Conservation (phyloP, 176 grass and related monocot species). For the Eremochloa ophiuroides region DNA sequence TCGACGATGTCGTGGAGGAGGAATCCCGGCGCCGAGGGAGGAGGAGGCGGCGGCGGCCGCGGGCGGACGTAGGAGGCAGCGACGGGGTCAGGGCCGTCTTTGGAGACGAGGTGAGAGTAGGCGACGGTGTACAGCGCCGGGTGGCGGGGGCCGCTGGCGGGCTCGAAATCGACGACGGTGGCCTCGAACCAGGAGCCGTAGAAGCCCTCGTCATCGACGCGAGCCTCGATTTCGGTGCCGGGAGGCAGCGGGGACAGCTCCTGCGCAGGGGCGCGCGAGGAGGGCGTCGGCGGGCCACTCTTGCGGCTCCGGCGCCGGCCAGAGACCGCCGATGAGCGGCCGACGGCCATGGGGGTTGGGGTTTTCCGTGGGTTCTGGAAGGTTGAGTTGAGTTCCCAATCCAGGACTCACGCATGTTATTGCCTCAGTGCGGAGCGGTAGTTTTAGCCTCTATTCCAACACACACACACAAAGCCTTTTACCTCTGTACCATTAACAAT, state of each 20-base stretch:
- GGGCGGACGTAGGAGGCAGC: constrained; percentile 16
- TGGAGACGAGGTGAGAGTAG: constrained; percentile 31
- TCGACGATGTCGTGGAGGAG: constrained; percentile 43
- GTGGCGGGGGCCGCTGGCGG: background rate
- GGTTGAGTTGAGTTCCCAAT: background rate
- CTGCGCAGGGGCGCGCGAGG: background rate
- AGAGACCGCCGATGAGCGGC: background rate
- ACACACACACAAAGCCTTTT: too few relatives aligned
- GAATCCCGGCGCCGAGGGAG: background rate
- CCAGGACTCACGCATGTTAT: too few relatives aligned
- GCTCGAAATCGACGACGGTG: constrained; percentile 14
- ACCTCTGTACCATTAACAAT: too few relatives aligned
- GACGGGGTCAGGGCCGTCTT: constrained; percentile 24
- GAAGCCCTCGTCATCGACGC: constrained; percentile 50
- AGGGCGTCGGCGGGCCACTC: background rate
- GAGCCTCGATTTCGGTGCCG: constrained; percentile 43
- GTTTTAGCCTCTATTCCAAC: too few relatives aligned
- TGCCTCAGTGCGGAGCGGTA: too few relatives aligned
- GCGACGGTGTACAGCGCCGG: constrained; percentile 12
- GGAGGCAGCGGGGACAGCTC: background rate
- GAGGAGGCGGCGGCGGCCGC: background rate
- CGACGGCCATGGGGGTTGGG: background rate
- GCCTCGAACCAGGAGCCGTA: constrained; percentile 61
- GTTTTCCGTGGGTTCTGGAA: background rate
- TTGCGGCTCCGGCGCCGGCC: background rate